phyloP scores from a whole-genome alignment of 768 basidiomycete species.

The Lyophyllum atratum region DNA sequence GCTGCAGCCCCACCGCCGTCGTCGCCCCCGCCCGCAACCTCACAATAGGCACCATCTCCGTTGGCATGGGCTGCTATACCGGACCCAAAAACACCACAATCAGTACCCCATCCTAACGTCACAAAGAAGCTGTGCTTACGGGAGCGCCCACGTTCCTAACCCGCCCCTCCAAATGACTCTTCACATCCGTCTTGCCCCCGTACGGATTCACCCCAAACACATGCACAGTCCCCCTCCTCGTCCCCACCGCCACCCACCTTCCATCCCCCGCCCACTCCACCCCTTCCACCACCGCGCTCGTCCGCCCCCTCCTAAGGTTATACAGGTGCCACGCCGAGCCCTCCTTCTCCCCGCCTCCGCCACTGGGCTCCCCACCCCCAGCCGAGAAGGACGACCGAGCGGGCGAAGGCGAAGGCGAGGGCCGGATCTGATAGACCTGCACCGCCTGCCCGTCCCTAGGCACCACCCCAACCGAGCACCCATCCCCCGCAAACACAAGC shows the following conservation, averaged over 20 bases:
- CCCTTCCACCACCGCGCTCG: constrained; percentile 61
- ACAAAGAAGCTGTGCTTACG: constrained; percentile 5
- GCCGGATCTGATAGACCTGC: constrained; percentile 45
- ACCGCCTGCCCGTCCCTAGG: constrained; percentile 57
- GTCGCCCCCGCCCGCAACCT: constrained; percentile 44
- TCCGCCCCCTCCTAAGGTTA: constrained; percentile 68
- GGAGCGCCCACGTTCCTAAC: constrained; percentile 57
- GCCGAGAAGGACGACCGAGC: not conserved
- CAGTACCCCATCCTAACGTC: not conserved
- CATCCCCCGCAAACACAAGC: constrained; percentile 55
- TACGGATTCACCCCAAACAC: constrained; percentile 78
- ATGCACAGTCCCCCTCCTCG: constrained; percentile 64
- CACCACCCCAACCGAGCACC: constrained; percentile 50
- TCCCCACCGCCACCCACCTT: constrained; percentile 71
- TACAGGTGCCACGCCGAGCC: constrained; percentile 54
- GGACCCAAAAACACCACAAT: constrained; percentile 1
- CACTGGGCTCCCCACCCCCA: not conserved
- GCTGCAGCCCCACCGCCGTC: constrained; percentile 26
- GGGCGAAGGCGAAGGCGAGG: constrained; percentile 17
- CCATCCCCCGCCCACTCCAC: constrained; percentile 58
- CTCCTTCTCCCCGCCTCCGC: not conserved
- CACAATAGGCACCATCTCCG: constrained; percentile 56
- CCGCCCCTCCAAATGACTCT: constrained; percentile 59
- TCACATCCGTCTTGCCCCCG: constrained; percentile 65
- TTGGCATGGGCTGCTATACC: constrained; percentile 49